These are phyloP conservation scores for Penicillium dipodomyicola DNA, from an alignment of 495 filamentous ascomycete genomes.

Conservation along the genomic window DNA sequence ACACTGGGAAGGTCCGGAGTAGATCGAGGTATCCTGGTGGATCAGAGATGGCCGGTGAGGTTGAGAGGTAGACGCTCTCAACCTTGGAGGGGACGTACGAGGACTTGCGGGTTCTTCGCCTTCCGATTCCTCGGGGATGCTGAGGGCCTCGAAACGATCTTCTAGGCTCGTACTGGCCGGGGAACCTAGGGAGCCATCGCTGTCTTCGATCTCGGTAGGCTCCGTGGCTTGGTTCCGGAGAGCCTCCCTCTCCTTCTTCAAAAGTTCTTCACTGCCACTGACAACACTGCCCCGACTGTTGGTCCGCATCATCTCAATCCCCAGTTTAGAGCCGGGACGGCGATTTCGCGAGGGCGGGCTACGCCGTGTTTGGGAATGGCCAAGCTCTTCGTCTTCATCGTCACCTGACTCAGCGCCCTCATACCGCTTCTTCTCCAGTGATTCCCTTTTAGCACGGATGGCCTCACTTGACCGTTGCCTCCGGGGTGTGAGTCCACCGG, in stretches of 20 bases:
- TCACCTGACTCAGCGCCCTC: conserved; percentile 85
- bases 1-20: conserved; percentile 17
- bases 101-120: conserved; percentile 32
- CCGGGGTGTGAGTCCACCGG: conserved; percentile 47
- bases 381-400: conserved; percentile 90
- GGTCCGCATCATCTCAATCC: conserved; percentile 93
- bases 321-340: conserved; percentile 74
- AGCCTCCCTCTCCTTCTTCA: conserved; percentile 40
- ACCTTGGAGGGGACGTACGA: conserved; percentile 19
- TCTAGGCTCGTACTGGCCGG: conserved; percentile 32
- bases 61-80: conserved; percentile 17
- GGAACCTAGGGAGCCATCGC: conserved; percentile 27
- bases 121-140: conserved; percentile 41
- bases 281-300: conserved; percentile 87
- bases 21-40: conserved; percentile 28
- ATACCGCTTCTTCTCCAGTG: conserved; percentile 68
- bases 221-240: conserved; percentile 28
- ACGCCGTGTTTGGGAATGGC: conserved; percentile 55
- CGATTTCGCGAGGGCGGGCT: conserved; percentile 53
- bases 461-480: conserved; percentile 76
- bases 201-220: conserved; percentile 23
- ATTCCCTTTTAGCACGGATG: conserved; percentile 71
- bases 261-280: conserved; percentile 46
- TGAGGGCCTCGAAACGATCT: conserved; percentile 37
- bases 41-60: conserved; percentile 23